Base-by-base conservation (phyloP, 192 early-diverging fungal species). In the Mortierella hygrophila region DNA sequence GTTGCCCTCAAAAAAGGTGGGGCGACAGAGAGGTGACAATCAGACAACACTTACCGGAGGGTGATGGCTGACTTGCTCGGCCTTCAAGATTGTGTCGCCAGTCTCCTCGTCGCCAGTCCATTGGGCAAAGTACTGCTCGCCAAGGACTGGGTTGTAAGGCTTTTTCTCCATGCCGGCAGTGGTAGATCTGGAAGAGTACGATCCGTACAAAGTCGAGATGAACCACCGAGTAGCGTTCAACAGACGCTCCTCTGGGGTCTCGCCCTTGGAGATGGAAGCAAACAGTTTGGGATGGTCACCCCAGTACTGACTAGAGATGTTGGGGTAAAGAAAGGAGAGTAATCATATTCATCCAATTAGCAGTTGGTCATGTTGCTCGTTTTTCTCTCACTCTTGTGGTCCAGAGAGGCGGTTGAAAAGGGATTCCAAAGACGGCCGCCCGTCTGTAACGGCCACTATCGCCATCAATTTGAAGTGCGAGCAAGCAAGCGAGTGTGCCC, bases 101-200 rank as follows among this genome's bases (percentile, higher is more conserved):
- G 74, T 78, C 21, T 86, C 75, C 21, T 80, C 87, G 68, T 88
- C 87, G 65, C 87, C 82, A 38, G 84, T 81, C 90, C 90, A 91
- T 29, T 75, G 41, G 76, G 88, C 89, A 72, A 89, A 90, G 79
- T 83, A 91, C 70, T 91, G 90, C 42, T 91, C 90, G 15, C 90
- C 90, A 37, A 91, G 81, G 37, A 91, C 80, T 15, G 90, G 90
- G 52, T 91, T 91, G 79, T 94, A 97, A 11, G 96, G 96, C 82
- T 97, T 97, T 89, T 96, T 96, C 78, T 97, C 96, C 82, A 90
- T 92, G 88, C 93, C 90, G 15, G 92, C 93, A 70, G 93, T 92
- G 16, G 94, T 94, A 40, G 93, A 90, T 73, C 95, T 93, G 69
- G 91, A 93, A 69, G 94, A 90, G 87, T 94, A 96, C 37, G 93